Percentiles rank a stretch among this genome's conserved stretches.
Conservation (phyloP, 2,329 filamentous ascomycete genomes). For the Graphiopsis chlorocephala region DNA sequence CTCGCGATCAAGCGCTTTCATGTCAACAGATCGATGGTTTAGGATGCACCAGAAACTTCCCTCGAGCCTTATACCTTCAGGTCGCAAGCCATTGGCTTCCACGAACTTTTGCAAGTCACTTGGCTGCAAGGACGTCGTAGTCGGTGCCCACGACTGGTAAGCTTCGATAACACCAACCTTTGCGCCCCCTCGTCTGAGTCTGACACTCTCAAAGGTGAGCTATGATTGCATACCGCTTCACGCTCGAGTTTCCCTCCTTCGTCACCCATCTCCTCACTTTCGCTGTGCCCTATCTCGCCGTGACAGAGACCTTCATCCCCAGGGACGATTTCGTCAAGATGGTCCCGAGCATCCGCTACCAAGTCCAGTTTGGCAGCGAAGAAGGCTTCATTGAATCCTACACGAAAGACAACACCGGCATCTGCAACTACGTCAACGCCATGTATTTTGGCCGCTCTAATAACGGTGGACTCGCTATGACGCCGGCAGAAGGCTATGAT, state of each 20-base stretch:
- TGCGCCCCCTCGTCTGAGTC: neutral
- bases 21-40: neutral
- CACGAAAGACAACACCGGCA: conserved; percentile 50
- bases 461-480: conserved; percentile 59
- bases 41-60: conserved; percentile 44
- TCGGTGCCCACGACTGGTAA: conserved; percentile 93
- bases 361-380: conserved; percentile 66
- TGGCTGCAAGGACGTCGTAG: conserved; percentile 55
- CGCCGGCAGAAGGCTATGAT: conserved; percentile 59
- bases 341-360: conserved; percentile 74
- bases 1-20: neutral
- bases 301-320: neutral
- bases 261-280: conserved; percentile 74
- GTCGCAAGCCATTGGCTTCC: conserved; percentile 70
- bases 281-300: conserved; percentile 66
- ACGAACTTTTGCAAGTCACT: conserved; percentile 65
- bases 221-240: conserved; percentile 69
- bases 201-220: conserved; percentile 31
- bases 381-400: conserved; percentile 51
- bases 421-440: conserved; percentile 68
- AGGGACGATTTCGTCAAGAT: neutral
- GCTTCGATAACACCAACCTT: conserved; percentile 34
- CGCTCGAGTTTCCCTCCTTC: conserved; percentile 69
- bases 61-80: conserved; percentile 67
- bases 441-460: conserved; percentile 66